These are phyloP conservation scores for Ascochyta clinopodiicola DNA, from an alignment of 2,329 filamentous ascomycete species.

Conservation along the genomic window DNA sequence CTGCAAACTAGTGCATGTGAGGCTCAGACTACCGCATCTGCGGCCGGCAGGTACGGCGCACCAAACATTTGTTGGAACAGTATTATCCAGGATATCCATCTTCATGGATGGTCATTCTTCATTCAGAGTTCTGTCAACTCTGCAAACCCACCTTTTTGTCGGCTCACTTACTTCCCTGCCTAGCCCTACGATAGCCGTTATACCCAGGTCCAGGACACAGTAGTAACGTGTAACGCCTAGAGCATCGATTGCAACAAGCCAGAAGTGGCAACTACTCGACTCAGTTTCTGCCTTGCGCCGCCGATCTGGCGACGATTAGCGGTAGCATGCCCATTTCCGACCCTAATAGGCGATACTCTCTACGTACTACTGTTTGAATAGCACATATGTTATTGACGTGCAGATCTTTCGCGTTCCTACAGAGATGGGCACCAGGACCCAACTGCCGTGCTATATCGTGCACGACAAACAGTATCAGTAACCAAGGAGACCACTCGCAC, in stretches of 20 bases:
- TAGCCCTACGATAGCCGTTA: not conserved
- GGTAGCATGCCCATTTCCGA: conserved; percentile 2
- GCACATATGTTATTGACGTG: not conserved
- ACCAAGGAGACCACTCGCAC: not conserved
- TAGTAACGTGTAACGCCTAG: conserved; percentile 1
- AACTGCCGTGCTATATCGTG: not conserved
- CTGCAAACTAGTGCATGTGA: conserved; percentile 1
- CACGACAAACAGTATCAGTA: not conserved
- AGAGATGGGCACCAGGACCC: not conserved
- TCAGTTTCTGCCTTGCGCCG: not conserved
- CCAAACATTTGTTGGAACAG: not conserved
- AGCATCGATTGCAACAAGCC: not conserved
- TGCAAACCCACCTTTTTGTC: conserved; percentile 1
- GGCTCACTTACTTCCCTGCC: not conserved
- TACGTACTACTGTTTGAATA: conserved; percentile 2
- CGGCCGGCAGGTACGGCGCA: not conserved
- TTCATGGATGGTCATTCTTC: not conserved
- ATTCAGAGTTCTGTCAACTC: not conserved
- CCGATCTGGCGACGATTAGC: not conserved
- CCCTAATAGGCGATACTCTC: not conserved
- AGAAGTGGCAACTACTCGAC: not conserved
- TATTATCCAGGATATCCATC: not conserved
- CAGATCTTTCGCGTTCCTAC: not conserved
- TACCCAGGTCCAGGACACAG: not conserved
- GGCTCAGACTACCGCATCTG: not conserved